Evolutionary conservation across 768 basidiomycete species (phyloP), one percentile per base, ranked within the genome.

Genomic region (Russula sp.): DNA sequence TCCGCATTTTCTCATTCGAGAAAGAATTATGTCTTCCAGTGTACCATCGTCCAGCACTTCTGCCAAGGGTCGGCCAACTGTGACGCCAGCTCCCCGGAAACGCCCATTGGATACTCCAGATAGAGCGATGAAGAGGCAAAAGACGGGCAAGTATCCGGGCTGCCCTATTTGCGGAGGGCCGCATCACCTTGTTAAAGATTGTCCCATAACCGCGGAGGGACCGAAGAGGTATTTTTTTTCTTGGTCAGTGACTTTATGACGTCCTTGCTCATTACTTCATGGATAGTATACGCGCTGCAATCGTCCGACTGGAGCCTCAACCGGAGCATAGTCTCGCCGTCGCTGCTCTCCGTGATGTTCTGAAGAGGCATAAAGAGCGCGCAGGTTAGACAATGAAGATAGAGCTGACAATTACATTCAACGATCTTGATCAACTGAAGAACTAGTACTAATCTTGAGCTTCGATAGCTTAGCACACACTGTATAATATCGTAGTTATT

Each of bases 181-280:
- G 4, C 75, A 80, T 46, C 72, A 74, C 46, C 86, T 87, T 72
- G 64, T 83, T 11, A 79, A 82, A 70, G 77, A 80, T 30, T 92
- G 90, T 70, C 82, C 86, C 18, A 70, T 83, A 26, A 79, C 87
- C 3, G 65, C 64, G 7, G 76, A 77, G 58, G 89, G 87, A 2
- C 75, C 83, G 1, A 74, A 76, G 61, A 86, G 83, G 88, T 88
- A 67, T 70, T 61, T 42, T 30, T 30, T 65, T 22, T 26, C 18
- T 16, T 34, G 18, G n/a, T 42, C 28, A 20, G 34, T 26, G 59
- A 63, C 52, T 46, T 34, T 30, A 13, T 48, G 53, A 26, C 13
- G 54, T 36, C 22, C 54, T 38, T 30, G 38, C 38, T 36, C 42
- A 53, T 20, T 48, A 14, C 26, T 26, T 59, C 22, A 30, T 61